Evolutionary conservation across 441 rosid genomes (phyloP), one percentile per base, ranked within the genome.

Genomic region (Croton setiger): DNA sequence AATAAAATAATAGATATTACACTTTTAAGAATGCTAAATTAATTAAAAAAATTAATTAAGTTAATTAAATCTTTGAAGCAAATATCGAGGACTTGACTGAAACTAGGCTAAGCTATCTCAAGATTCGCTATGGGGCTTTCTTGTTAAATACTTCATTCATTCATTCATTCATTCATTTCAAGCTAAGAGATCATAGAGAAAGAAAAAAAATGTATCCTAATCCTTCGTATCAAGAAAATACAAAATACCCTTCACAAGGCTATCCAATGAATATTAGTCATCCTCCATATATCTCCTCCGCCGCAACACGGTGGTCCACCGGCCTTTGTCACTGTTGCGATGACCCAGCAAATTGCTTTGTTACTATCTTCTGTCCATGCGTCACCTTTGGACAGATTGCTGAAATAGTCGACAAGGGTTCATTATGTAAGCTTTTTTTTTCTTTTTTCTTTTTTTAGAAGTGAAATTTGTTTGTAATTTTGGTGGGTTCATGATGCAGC

Each of bases 301-400:
- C 67, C 27, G 39, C 73, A 5, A 21, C 57, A 3, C 60, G 43
- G 62, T 75, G 78, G 78, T 75, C 78, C 36, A 75, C 75, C 39
- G 69, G 75, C 7, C 79, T 75, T 55, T 75, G 75, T 57, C 75
- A 71, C 49, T 75, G 82, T 8, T 78, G 70, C 59, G 72, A 69
- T n/a, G 74, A 80, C 64, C 68, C 75, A 4, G 72, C 70, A 53
- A 72, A 53, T 58, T 80, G 69, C 36, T 81, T 91, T 67, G 72
- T 84, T 65, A 76, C 96, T 14, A 81, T 73, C 63, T 83, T 81
- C 69, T 87, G 88, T 44, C 91, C 90, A 0, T 91, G 91, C 14
- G 69, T 87, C 36, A 72, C 89, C 1, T 88, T 87, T 36, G 96
- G 91, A 27, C 85, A 79, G 58, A 87, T 85, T 44, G 88, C 88